A percentile compares a stretch with the other conserved stretches of the same genome.
Evolutionary conservation across 1,284 basidiomycete genomes (phyloP).

Genomic region (Heterobasidion parviporum): DNA sequence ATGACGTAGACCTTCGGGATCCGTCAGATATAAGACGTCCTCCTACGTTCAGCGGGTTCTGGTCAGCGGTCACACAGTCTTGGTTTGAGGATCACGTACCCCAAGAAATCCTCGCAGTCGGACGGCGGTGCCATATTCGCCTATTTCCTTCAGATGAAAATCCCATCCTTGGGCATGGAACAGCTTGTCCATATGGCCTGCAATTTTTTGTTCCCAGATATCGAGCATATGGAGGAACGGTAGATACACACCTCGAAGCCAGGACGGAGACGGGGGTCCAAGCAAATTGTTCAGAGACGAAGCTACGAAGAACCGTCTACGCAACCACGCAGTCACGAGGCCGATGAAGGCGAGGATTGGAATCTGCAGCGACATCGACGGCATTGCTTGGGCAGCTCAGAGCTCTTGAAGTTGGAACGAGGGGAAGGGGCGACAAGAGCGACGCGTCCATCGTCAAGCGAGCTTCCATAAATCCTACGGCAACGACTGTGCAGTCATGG

Average conservation of each 20-base stretch:
- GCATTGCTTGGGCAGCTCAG: too few relatives aligned
- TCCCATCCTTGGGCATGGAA: not conserved
- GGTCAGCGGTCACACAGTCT: too few relatives aligned
- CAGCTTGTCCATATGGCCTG: not conserved
- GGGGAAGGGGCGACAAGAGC: not conserved
- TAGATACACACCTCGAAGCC: not conserved
- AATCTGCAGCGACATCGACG: not conserved
- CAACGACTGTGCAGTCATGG: not conserved
- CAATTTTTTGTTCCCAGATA: not conserved
- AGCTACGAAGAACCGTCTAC: not conserved
- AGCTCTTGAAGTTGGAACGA: not conserved
- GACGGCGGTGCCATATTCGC: not conserved
- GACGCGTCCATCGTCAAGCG: too few relatives aligned
- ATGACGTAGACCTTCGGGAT: slow-evolving; percentile 18
- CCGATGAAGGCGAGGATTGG: not conserved
- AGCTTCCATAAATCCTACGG: not conserved
- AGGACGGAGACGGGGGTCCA: not conserved
- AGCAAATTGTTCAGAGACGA: not conserved
- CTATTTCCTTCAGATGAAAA: slow-evolving; percentile 9
- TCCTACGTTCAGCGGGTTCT: slow-evolving; percentile 1
- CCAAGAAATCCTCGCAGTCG: not conserved
- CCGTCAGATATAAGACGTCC: slow-evolving; percentile 13
- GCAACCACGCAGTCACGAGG: not conserved
- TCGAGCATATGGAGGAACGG: not conserved
- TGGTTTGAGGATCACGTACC: not conserved